Evolutionary conservation across 1,284 basidiomycete genomes (phyloP), one percentile per base, ranked within the genome.

Genomic region (Trichosporon coremiiforme): DNA sequence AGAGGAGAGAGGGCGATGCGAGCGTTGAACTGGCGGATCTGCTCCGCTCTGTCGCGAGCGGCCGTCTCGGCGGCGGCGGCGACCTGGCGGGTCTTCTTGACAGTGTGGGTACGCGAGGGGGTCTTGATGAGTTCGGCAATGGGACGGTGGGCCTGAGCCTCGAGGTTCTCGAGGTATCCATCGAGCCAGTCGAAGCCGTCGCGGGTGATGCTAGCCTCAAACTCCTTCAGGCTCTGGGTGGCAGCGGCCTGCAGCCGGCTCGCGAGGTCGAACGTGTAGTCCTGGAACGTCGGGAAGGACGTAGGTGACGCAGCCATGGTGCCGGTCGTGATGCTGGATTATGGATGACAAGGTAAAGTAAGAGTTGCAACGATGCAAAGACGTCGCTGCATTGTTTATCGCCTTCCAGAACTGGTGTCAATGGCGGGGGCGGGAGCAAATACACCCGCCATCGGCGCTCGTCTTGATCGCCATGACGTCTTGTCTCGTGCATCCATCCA

Each of bases 51-150:
- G 66, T 63, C 53, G 41, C 69, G 60, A 15, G 41, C 62, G 3
- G 81, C 78, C 63, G 79, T 80, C 31, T 62, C 57, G 38, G 72
- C 76, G 25, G 79, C 79, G 3, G 77, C 74, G 0, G 76, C 72
- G 4, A 70, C 71, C 2, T 80, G 79, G 57, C 83, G 71, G 0
- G 83, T 84, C 76, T 83, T 83, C 75, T 83, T 83, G 33, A 76
- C 75, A 25, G 82, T 84, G 20, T 77, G 73, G 1, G 81, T 82
- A 47, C 78, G 74, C 31, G 81, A 82, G 12, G 83, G 83, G 0
- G 83, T 84, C 72, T 84, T 84, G 73, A 84, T 80, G 25, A 83
- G 72, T 55, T 82, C 79, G 22, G 80, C 77, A 31, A 84, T 76
- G 0, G 80, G 78, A 8, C 73, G 62, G 17, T 68, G 65, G 36